Evolutionary conservation across 257 asterid species (phyloP), one percentile per base, ranked within the genome.

Genomic region (Gardenia jasminoides): DNA sequence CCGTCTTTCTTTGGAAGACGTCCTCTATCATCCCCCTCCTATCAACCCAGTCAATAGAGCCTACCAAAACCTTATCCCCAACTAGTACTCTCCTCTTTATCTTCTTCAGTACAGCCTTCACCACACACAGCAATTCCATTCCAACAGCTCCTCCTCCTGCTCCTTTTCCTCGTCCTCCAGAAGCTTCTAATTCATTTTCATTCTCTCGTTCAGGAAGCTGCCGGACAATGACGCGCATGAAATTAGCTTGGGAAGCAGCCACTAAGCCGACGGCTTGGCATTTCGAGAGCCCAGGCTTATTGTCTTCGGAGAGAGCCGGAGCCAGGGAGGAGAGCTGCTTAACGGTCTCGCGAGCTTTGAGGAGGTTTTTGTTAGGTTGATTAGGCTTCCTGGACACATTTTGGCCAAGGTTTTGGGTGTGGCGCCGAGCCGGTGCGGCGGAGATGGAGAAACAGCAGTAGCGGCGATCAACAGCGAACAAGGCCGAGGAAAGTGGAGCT

Each of bases 11-110:
- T 84, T 82, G 81, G 76, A 90, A 93, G 58, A 95, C 97, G 83
- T 92, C 92, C 84, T 95, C 98, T 41, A 95, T 93, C 97, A 92
- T 91, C 61, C 98, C 99, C 80, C 97, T 91, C 80, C 87, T 86
- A 83, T 90, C 97, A 69, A 84, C 86, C 98, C 99, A 95, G 72
- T 95, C 99, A 83, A 95, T 85, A 8, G 97, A 87, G 41, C 97
- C 94, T 24, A 95, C 93, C 77, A 95, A 80, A 79, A 95, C 99
- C 91, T 82, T 87, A 84, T 95, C 99, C 79, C 98, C 99, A 3
- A 95, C 99, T 77, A 95, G 76, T 47, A 95, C 99, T 77, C 97
- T 92, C 89, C 96, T 84, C 91, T 87, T 93, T 67, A 95, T 95
- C 84, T 95, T 95, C 93, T 93, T 95, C 90, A 95, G 72, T 71